Evolutionary conservation across 768 basidiomycete species (phyloP), one percentile per base, ranked within the genome.

Genomic region (Mrakia hoshinonis): DNA sequence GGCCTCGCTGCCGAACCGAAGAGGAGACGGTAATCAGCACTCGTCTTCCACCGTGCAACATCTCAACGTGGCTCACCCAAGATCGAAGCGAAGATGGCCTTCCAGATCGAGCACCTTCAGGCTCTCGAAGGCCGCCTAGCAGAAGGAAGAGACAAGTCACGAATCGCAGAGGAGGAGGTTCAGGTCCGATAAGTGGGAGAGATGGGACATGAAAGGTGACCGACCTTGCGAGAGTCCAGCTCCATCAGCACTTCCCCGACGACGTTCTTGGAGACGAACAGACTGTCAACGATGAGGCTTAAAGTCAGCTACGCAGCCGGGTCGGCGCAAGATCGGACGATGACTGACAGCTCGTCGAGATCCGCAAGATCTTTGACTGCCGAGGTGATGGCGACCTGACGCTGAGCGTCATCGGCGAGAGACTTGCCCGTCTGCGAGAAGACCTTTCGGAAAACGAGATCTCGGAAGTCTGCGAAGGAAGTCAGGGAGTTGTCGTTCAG

Each of bases 231-330:
- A 5, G 24, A 47, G 36, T 24, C 24, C 10, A 64, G 46, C 46
- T 64, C 63, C 63, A 64, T 64, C 10, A 64, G 46, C 4, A 64
- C 39, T 29, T 47, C 63, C 13, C 63, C 63, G 18, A 39, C 63
- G 9, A 64, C 63, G 26, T 36, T 46, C 29, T 48, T 26, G 0
- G 24, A 29, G 20, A 64, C 63, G 46, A 39, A 64, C 22, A 64
- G 63, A 2, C 38, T 46, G 26, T n/a, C n/a, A n/a, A n/a, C n/a
- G n/a, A n/a, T n/a, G n/a, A n/a, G n/a, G n/a, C n/a, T n/a, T n/a
- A n/a, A n/a, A n/a, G n/a, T n/a, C n/a, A n/a, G n/a, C n/a, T n/a
- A n/a, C n/a, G n/a, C n/a, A n/a, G n/a, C n/a, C n/a, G n/a, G n/a
- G n/a, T n/a, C n/a, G n/a, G n/a, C n/a, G n/a, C n/a, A n/a, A n/a